Evolutionary conservation across 257 asterid genomes (phyloP).

Genomic region (Solanum bukasovii): DNA sequence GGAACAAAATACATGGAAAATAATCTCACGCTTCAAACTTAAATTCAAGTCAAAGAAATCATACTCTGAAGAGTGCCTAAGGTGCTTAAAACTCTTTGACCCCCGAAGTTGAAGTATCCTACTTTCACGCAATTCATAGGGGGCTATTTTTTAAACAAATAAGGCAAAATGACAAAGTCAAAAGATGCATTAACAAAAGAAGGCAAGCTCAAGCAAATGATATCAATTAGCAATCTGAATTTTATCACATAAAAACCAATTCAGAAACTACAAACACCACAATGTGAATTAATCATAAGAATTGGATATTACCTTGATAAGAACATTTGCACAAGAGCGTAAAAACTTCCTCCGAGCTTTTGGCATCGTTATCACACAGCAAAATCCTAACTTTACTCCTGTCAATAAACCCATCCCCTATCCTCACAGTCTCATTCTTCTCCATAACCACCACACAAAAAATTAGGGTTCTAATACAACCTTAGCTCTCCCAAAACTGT

Average conservation of each 20-base stretch:
- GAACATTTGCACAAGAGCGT: constrained; percentile 74
- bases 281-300: background rate
- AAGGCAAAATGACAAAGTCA: background rate
- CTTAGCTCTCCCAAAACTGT: background rate
- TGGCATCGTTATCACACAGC: constrained; percentile 76
- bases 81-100: background rate
- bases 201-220: background rate
- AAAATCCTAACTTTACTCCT: constrained; percentile 82
- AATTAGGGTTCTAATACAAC: background rate
- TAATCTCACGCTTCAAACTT: background rate
- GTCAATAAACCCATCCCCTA: constrained; percentile 73
- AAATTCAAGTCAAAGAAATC: background rate
- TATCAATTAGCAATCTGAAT: background rate
- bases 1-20: background rate
- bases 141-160: background rate
- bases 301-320: constrained; percentile 59
- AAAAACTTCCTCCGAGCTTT: constrained; percentile 56
- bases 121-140: background rate
- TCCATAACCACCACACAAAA: constrained; percentile 21
- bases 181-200: background rate
- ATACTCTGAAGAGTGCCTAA: background rate
- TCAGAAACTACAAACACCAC: background rate
- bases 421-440: constrained; percentile 42
- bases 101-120: background rate
- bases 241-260: background rate